Conservation (phyloP, 73 alveolate species). For the Tetrahymena elliotti region DNA sequence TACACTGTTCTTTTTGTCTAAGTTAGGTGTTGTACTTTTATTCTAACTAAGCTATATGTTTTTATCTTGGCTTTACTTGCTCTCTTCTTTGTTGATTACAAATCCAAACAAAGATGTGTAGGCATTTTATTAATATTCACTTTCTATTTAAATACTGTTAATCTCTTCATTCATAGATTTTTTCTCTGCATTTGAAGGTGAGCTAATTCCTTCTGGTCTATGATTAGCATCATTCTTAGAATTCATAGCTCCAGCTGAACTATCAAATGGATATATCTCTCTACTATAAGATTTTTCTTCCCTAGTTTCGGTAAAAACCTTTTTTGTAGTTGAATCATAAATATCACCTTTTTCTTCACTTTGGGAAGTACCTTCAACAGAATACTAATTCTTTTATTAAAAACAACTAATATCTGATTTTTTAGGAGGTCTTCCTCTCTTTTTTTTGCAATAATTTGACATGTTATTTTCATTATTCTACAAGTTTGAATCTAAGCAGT, state of each 20-base stretch:
- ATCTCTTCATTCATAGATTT: background rate
- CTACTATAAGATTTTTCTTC: background rate
- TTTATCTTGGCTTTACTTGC: background rate
- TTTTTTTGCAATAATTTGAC: background rate
- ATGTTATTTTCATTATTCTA: background rate
- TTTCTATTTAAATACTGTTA: background rate
- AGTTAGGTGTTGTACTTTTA: background rate
- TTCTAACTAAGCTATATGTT: no score
- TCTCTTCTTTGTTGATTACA: background rate
- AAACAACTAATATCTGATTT: background rate
- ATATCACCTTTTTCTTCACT: background rate
- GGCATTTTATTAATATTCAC: background rate
- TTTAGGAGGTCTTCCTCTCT: background rate
- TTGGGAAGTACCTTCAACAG: background rate
- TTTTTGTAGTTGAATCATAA: background rate
- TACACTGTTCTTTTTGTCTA: no score
- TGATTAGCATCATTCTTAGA: background rate
- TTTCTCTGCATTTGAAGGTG: background rate
- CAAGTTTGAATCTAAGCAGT: background rate
- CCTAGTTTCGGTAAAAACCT: background rate
- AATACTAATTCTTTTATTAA: background rate
- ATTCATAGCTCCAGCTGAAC: background rate
- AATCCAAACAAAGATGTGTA: background rate
- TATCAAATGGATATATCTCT: background rate
- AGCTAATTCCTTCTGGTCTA: background rate